Percentiles rank a stretch among this genome's conserved stretches.
Evolutionary conservation across 345 rosid species (phyloP).

Genomic region (Syzygium aqueum): DNA sequence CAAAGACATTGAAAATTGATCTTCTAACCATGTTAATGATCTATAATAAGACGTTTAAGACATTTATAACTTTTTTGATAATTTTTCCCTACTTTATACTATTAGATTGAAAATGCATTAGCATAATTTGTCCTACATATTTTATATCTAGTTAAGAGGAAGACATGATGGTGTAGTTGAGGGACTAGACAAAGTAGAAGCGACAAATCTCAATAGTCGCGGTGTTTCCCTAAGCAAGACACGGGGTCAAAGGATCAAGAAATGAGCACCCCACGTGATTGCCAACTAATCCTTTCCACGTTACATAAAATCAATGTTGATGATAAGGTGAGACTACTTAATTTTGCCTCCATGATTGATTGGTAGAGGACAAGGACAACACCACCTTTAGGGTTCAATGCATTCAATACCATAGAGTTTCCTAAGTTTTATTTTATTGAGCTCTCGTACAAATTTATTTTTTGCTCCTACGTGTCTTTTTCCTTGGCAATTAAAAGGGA

Average conservation of each 20-base stretch:
- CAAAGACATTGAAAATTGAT: background rate
- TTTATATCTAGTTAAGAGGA: background rate
- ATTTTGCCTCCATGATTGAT: background rate
- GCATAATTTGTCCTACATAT: background rate
- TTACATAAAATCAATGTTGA: background rate
- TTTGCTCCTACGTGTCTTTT: background rate
- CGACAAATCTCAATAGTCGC: background rate
- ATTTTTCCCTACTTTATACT: background rate
- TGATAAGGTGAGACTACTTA: background rate
- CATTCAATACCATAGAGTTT: background rate
- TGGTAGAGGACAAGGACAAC: background rate
- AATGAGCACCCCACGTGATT: background rate
- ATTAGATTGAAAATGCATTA: background rate
- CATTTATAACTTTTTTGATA: background rate
- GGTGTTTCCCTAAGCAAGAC: conserved; percentile 19
- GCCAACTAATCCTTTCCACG: background rate
- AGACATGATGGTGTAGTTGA: background rate
- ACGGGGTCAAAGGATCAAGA: background rate
- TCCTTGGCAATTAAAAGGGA: background rate
- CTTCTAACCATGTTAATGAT: background rate
- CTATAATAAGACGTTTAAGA: background rate
- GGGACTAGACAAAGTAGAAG: background rate
- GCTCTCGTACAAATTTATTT: background rate
- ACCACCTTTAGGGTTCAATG: background rate
- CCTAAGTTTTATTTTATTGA: background rate